These are phyloP conservation scores for Exophiala mesophila DNA, from an alignment of 2,329 filamentous ascomycete genomes.

Conservation along the genomic window DNA sequence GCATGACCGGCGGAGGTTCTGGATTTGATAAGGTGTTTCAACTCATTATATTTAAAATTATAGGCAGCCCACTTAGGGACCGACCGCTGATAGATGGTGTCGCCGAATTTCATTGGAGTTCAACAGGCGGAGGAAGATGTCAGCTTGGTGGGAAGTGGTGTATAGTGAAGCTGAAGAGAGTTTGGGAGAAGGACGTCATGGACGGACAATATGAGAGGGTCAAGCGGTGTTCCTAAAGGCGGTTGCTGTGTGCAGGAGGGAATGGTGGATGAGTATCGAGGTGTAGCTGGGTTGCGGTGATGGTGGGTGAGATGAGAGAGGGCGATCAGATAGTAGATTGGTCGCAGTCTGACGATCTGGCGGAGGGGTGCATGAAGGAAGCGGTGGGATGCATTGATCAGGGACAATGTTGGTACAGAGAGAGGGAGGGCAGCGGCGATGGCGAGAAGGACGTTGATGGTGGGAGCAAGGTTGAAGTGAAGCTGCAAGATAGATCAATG, in stretches of 20 bases:
- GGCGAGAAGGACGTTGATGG: too few relatives aligned
- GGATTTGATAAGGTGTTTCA: conserved; percentile 78
- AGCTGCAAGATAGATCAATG: too few relatives aligned
- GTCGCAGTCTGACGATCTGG: too few relatives aligned
- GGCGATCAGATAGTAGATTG: too few relatives aligned
- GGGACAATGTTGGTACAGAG: too few relatives aligned
- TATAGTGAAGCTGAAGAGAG: not conserved
- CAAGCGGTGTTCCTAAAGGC: not conserved
- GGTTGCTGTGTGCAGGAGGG: too few relatives aligned
- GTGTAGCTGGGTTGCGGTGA: not conserved
- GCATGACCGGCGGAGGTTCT: conserved; percentile 67
- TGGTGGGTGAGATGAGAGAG: not conserved
- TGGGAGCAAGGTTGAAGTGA: too few relatives aligned
- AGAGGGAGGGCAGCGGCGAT: too few relatives aligned
- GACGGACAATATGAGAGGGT: not conserved
- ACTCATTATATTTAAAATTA: conserved; percentile 83
- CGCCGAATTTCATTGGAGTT: conserved; percentile 66
- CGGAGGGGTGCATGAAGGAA: too few relatives aligned
- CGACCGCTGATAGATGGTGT: conserved; percentile 67
- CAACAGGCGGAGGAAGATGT: not conserved
- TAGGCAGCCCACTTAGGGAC: conserved; percentile 79
- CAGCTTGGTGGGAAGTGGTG: not conserved
- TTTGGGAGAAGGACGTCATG: not conserved
- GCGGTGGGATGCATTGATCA: too few relatives aligned
- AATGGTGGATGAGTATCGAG: too few relatives aligned